phyloP scores from a whole-genome alignment of 192 early-diverging fungal species.

The Mortierella antarctica region DNA sequence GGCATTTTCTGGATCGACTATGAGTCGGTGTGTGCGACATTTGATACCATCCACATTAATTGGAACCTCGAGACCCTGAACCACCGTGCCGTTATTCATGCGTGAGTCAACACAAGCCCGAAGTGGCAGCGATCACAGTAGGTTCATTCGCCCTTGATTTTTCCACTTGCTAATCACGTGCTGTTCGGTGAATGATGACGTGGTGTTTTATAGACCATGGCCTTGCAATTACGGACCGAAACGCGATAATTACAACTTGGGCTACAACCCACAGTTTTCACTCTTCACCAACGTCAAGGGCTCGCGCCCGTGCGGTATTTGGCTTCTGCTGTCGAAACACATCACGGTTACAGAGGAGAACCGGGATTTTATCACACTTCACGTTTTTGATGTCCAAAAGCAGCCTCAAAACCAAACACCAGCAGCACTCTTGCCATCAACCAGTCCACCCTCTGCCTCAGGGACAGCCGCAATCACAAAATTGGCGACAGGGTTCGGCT shows the following conservation, averaged over 20 bases:
- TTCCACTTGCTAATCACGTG: not conserved
- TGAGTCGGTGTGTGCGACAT: slow-evolving; percentile 78
- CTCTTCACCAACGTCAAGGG: slow-evolving; percentile 69
- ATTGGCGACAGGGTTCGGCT: not conserved
- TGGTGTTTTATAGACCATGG: slow-evolving; percentile 27
- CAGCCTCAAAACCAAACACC: slow-evolving; percentile 13
- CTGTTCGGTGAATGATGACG: slow-evolving; percentile 24
- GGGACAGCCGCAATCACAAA: not conserved
- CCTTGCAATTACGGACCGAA: slow-evolving; percentile 55
- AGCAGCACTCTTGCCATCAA: slow-evolving; percentile 3
- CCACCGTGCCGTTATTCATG: slow-evolving; percentile 75
- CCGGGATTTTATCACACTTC: slow-evolving; percentile 87
- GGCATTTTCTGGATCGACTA: slow-evolving; percentile 95
- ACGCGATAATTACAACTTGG: slow-evolving; percentile 68
- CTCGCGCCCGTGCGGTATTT: slow-evolving; percentile 67
- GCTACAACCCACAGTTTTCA: slow-evolving; percentile 85
- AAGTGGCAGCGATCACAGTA: not conserved
- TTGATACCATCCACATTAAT: slow-evolving; percentile 91
- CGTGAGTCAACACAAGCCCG: slow-evolving; percentile 61
- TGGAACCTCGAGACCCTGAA: slow-evolving; percentile 87
- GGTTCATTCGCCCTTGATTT: slow-evolving; percentile 41
- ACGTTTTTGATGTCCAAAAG: slow-evolving; percentile 75
- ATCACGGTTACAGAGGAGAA: slow-evolving; percentile 85
- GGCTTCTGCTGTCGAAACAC: slow-evolving; percentile 89
- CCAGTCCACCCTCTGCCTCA: slow-evolving; percentile 6